Evolutionary conservation across 352 stramenopile species (phyloP).

Genomic region (Saprolegnia diclina): DNA sequence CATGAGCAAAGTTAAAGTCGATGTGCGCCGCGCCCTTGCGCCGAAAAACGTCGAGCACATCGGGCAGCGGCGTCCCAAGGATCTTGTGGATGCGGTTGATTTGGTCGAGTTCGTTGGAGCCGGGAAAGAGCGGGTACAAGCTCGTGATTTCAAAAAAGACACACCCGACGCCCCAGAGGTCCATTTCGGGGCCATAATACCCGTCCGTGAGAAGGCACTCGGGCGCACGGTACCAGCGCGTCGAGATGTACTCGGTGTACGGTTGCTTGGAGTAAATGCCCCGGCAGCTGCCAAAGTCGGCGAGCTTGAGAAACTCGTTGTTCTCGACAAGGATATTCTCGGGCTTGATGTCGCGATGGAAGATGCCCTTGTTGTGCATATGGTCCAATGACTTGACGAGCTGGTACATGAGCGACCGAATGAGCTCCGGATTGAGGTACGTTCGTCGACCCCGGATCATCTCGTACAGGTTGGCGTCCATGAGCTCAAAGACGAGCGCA

Average conservation of each 20-base stretch:
- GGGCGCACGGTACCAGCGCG: slow-evolving; percentile 92
- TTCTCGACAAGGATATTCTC: slow-evolving; percentile 94
- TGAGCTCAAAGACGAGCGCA: slow-evolving; percentile 95
- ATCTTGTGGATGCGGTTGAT: slow-evolving; percentile 95
- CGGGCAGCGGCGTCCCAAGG: slow-evolving; percentile 80
- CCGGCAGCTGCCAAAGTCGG: slow-evolving; percentile 93
- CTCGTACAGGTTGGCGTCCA: slow-evolving; percentile 96
- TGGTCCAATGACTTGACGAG: slow-evolving; percentile 93
- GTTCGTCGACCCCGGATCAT: slow-evolving; percentile 88
- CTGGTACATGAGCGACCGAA: slow-evolving; percentile 87
- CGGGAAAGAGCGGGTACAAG: slow-evolving; percentile 92
- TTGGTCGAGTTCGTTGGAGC: slow-evolving; percentile 93
- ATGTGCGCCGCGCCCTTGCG: slow-evolving; percentile 87
- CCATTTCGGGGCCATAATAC: slow-evolving; percentile 95
- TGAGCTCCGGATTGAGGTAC: slow-evolving; percentile 81
- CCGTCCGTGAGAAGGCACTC: slow-evolving; percentile 94
- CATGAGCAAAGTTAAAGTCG: slow-evolving; percentile 88
- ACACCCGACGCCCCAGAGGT: slow-evolving; percentile 93
- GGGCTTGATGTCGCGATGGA: slow-evolving; percentile 95
- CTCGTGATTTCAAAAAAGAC: slow-evolving; percentile 95
- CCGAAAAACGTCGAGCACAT: slow-evolving; percentile 88
- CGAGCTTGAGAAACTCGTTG: slow-evolving; percentile 66
- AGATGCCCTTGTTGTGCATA: slow-evolving; percentile 97
- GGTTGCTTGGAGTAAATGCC: slow-evolving; percentile 94
- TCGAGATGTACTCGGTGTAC: slow-evolving; percentile 97